phyloP scores from a whole-genome alignment of 805 yeast genomes.

The Yarrowia porcina region DNA sequence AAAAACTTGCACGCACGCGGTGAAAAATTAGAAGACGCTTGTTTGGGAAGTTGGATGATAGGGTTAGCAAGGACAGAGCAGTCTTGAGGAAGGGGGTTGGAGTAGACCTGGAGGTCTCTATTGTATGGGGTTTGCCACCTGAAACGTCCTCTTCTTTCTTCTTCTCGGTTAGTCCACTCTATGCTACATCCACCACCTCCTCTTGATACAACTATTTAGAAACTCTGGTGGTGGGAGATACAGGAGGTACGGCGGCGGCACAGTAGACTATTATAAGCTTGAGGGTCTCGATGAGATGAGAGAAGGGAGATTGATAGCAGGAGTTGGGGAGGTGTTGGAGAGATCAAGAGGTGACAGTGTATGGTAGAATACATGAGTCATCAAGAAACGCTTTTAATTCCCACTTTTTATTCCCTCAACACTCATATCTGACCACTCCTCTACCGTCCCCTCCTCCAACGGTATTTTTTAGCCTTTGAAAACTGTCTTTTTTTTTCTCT shows the following conservation, averaged over 20 bases:
- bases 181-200: neutral
- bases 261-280: neutral
- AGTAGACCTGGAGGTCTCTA: neutral
- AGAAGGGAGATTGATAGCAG: neutral
- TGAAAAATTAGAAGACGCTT: slow-evolving; percentile 9
- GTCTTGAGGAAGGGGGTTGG: neutral
- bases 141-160: too few relatives aligned
- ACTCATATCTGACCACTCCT: neutral
- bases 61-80: slow-evolving; percentile 6
- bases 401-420: too few relatives aligned
- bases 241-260: slow-evolving; percentile 10
- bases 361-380: too few relatives aligned
- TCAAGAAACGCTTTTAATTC: too few relatives aligned
- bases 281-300: neutral
- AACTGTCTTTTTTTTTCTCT: neutral
- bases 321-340: too few relatives aligned
- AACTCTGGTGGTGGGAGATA: slow-evolving; percentile 22
- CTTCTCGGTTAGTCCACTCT: neutral
- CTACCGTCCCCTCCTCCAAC: neutral
- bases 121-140: neutral
- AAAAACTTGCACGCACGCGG: slow-evolving; percentile 24
- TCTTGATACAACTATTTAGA: neutral
- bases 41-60: slow-evolving; percentile 25
- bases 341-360: too few relatives aligned
- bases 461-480: neutral